These are phyloP conservation scores for Hortiboletus campestris DNA, from an alignment of 768 basidiomycete genomes.

Conservation along the genomic window DNA sequence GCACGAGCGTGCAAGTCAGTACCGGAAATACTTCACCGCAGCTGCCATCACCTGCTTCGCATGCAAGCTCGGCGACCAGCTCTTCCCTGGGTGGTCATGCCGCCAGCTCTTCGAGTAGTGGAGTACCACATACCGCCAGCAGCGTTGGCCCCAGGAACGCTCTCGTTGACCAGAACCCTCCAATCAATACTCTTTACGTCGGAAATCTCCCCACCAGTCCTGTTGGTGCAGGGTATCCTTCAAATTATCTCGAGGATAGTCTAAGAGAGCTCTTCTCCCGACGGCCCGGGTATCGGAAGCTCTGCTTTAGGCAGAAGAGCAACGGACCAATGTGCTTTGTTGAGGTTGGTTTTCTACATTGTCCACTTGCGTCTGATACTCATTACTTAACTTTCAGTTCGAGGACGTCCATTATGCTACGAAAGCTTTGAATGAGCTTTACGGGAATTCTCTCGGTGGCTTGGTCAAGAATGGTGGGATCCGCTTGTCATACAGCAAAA, in stretches of 20 bases:
- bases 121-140: slow-evolving; percentile 20
- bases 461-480: slow-evolving; percentile 96
- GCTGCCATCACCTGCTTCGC: slow-evolving; percentile 72
- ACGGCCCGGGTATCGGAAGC: slow-evolving; percentile 83
- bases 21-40: slow-evolving; percentile 57
- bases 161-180: slow-evolving; percentile 88
- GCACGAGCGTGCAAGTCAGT: slow-evolving; percentile 40
- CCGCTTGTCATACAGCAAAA: slow-evolving; percentile 95
- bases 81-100: slow-evolving; percentile 31
- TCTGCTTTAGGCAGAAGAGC: slow-evolving; percentile 94
- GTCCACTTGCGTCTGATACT: background rate
- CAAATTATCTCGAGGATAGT: slow-evolving; percentile 83
- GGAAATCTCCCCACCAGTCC: slow-evolving; percentile 90
- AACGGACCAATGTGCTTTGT: slow-evolving; percentile 99
- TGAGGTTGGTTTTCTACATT: slow-evolving; percentile 55
- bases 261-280: slow-evolving; percentile 78
- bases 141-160: slow-evolving; percentile 34
- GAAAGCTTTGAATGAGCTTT: slow-evolving; percentile 83
- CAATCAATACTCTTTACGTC: slow-evolving; percentile 99
- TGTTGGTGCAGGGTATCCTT: slow-evolving; percentile 66
- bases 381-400: slow-evolving; percentile 52
- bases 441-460: slow-evolving; percentile 88
- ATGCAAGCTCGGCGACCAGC: slow-evolving; percentile 49
- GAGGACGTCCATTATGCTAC: slow-evolving; percentile 86
- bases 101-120: slow-evolving; percentile 31